Evolutionary conservation across 805 yeast species (phyloP).

Genomic region (Saccharomycopsis javanensis): DNA sequence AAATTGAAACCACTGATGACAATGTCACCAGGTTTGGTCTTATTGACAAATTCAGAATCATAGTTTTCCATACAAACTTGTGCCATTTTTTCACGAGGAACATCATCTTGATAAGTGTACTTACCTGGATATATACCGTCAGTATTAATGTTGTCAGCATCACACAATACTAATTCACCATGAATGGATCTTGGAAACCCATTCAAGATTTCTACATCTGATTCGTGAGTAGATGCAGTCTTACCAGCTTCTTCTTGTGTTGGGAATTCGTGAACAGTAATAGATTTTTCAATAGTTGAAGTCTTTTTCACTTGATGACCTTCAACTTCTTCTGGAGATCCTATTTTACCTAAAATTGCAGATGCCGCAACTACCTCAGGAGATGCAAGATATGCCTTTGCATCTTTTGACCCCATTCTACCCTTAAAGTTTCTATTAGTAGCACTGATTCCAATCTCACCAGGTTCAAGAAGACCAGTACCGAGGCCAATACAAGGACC

Average conservation of each 20-base stretch:
- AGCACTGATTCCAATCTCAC: conserved; percentile 97
- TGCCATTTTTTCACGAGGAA: conserved; percentile 92
- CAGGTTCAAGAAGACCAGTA: conserved; percentile 83
- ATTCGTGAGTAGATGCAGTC: conserved; percentile 26
- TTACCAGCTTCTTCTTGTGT: conserved; percentile 24
- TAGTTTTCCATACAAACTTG: conserved; percentile 99
- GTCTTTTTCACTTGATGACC: conserved; percentile 34
- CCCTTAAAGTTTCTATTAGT: conserved; percentile 98
- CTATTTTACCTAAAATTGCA: conserved; percentile 91
- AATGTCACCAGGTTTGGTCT: conserved; percentile 82
- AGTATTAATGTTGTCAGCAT: conserved; percentile 93
- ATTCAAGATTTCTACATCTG: conserved; percentile 60
- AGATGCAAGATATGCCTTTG: conserved; percentile 89
- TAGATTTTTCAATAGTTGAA: conserved; percentile 21
- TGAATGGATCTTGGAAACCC: conserved; percentile 86
- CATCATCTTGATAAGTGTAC: conserved; percentile 97
- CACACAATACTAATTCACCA: conserved; percentile 92
- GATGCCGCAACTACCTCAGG: conserved; percentile 99
- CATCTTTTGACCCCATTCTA: conserved; percentile 97
- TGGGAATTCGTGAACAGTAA: conserved; percentile 28
- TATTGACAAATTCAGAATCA: conserved; percentile 75
- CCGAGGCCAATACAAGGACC: conserved; percentile 99
- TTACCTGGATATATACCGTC: conserved; percentile 99
- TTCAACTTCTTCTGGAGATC: conserved; percentile 76
- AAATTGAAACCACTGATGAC: conserved; percentile 88